These are phyloP conservation scores for Coleophoma crateriformis DNA, from an alignment of 2,329 filamentous ascomycete species.

Conservation along the genomic window DNA sequence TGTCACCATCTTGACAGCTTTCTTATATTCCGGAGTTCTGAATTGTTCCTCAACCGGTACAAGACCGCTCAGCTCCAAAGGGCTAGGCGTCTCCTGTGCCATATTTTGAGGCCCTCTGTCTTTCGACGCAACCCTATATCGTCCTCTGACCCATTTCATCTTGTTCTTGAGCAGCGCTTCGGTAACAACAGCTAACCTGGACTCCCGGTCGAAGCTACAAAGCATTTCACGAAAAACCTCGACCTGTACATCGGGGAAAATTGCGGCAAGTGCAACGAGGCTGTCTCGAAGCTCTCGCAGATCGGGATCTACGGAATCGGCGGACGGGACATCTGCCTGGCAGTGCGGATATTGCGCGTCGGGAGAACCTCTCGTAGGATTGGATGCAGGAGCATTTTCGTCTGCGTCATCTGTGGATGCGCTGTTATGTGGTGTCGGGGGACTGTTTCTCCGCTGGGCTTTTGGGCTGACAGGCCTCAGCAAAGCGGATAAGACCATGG, in stretches of 20 bases:
- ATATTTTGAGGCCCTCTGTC: slow-evolving; percentile 19
- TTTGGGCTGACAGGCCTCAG: slow-evolving; percentile 36
- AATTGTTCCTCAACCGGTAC: slow-evolving; percentile 62
- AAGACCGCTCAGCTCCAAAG: slow-evolving; percentile 10
- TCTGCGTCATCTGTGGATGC: slow-evolving; percentile 25
- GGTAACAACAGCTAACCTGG: slow-evolving; percentile 69
- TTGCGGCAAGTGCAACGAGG: slow-evolving; percentile 61
- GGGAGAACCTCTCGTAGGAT: slow-evolving; percentile 3
- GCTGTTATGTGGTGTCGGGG: slow-evolving; percentile 15
- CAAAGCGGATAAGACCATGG: slow-evolving; percentile 45
- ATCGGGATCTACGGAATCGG: slow-evolving; percentile 49
- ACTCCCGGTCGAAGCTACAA: slow-evolving; percentile 67
- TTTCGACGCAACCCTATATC: slow-evolving; percentile 45
- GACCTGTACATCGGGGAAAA: slow-evolving; percentile 77
- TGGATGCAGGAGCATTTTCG: slow-evolving; percentile 20
- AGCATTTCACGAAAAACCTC: slow-evolving; percentile 83
- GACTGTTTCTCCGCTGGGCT: slow-evolving; percentile 16
- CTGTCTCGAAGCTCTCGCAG: slow-evolving; percentile 65
- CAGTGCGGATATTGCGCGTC: slow-evolving; percentile 44
- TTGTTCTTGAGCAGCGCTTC: slow-evolving; percentile 71
- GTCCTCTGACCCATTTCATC: slow-evolving; percentile 63
- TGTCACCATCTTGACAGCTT: slow-evolving; percentile 61
- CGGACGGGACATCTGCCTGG: slow-evolving; percentile 44
- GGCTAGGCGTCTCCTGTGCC: slow-evolving; percentile 10
- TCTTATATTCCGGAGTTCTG: slow-evolving; percentile 60